A percentile compares a stretch with the other conserved stretches of the same genome.
phyloP scores from a whole-genome alignment of 2,329 filamentous ascomycete species.

The Piedraia hortae region DNA sequence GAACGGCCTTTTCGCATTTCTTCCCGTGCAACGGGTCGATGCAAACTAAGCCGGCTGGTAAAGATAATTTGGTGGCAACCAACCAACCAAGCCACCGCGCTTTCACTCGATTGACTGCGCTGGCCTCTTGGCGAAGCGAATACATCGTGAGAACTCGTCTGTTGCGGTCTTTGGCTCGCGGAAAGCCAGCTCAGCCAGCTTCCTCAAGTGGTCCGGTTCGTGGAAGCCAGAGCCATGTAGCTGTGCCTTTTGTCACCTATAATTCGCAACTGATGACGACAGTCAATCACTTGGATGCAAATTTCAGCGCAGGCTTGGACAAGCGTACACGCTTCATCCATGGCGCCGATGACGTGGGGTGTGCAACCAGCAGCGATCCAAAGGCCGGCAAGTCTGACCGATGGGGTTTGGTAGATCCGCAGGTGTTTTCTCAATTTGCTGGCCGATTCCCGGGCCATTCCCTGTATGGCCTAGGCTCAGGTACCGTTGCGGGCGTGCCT shows the following conservation, averaged over 20 bases:
- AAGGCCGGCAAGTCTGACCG: slow-evolving; percentile 45
- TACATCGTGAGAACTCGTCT: slow-evolving; percentile 73
- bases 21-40: slow-evolving; percentile 51
- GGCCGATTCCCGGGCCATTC: slow-evolving; percentile 47
- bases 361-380: slow-evolving; percentile 61
- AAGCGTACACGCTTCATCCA: slow-evolving; percentile 66
- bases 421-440: slow-evolving; percentile 47
- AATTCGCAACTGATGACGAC: slow-evolving; percentile 57
- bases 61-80: slow-evolving; percentile 24
- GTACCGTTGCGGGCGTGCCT: slow-evolving; percentile 44
- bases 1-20: slow-evolving; percentile 69
- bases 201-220: slow-evolving; percentile 26
- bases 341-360: slow-evolving; percentile 50
- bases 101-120: slow-evolving; percentile 54
- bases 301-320: slow-evolving; percentile 35
- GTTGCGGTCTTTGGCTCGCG: slow-evolving; percentile 51
- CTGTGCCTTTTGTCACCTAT: slow-evolving; percentile 55
- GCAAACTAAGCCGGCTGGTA: slow-evolving; percentile 11
- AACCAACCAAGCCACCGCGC: slow-evolving; percentile 46
- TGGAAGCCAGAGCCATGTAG: slow-evolving; percentile 31
- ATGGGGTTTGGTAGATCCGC: slow-evolving; percentile 57
- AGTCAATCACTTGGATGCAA: slow-evolving; percentile 53
- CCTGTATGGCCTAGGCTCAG: slow-evolving; percentile 52
- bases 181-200: slow-evolving; percentile 39
- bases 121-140: slow-evolving; percentile 89